A percentile compares a stretch with the other conserved stretches of the same genome.
phyloP scores from a whole-genome alignment of 192 early-diverging fungal species.

The Rhizophagus clarus region DNA sequence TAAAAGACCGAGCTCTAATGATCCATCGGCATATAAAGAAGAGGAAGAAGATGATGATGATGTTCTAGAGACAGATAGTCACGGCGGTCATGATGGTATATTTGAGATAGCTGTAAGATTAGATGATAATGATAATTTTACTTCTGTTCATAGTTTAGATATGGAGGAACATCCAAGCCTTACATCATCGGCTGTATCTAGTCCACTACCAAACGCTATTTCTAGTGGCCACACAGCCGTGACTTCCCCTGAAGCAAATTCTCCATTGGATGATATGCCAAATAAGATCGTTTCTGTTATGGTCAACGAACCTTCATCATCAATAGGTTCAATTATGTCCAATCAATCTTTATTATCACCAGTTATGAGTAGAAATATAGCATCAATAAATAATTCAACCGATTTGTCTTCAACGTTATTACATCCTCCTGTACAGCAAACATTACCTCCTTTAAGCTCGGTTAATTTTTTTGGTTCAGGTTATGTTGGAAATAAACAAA shows the following conservation, averaged over 20 bases:
- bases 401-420: not conserved
- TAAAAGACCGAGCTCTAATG: not conserved
- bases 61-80: not conserved
- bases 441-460: conserved; percentile 18
- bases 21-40: not conserved
- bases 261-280: not conserved
- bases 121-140: not conserved
- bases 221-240: not conserved
- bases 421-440: not conserved
- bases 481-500: conserved; percentile 7
- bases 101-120: not conserved
- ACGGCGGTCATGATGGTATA: not conserved
- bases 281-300: not conserved
- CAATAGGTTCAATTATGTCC: not conserved
- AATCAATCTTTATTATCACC: not conserved
- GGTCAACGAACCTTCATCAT: not conserved
- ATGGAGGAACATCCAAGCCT: conserved; percentile 5
- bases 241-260: not conserved
- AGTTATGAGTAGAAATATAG: not conserved
- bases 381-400: not conserved
- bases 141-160: not conserved
- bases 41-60: not conserved
- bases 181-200: not conserved
- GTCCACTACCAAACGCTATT: not conserved
- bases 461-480: not conserved